phyloP scores from a whole-genome alignment of 352 stramenopile species.

The Discostella stelligera region DNA sequence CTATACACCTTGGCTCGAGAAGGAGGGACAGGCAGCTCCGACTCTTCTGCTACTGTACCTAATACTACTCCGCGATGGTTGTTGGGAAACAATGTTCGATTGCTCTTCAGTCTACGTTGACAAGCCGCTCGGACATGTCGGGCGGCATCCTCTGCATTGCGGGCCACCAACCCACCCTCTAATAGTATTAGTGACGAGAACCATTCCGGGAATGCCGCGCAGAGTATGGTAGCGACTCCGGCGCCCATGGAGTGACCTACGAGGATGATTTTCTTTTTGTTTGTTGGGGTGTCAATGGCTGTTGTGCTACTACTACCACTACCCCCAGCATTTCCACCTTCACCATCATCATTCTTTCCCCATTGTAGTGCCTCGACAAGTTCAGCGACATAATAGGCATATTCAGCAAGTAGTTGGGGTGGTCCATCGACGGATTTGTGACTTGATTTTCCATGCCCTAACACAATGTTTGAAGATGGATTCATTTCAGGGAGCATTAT shows the following conservation, averaged over 20 bases:
- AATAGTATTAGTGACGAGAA: slow-evolving; percentile 60
- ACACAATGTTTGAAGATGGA: neutral
- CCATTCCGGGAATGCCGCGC: slow-evolving; percentile 68
- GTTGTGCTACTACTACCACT: neutral
- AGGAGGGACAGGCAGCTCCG: neutral
- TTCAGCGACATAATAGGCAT: slow-evolving; percentile 73
- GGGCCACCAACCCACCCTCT: slow-evolving; percentile 58
- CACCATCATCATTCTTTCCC: slow-evolving; percentile 21
- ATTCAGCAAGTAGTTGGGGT: slow-evolving; percentile 61
- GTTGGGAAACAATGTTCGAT: slow-evolving; percentile 42
- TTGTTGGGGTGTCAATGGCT: neutral
- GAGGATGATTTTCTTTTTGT: slow-evolving; percentile 46
- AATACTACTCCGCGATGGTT: neutral
- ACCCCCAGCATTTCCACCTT: neutral
- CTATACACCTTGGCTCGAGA: slow-evolving; percentile 41
- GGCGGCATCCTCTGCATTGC: slow-evolving; percentile 41
- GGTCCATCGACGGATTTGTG: slow-evolving; percentile 70
- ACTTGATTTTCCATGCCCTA: slow-evolving; percentile 60
- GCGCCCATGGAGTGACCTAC: slow-evolving; percentile 81
- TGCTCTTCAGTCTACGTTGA: slow-evolving; percentile 41
- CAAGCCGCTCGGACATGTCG: slow-evolving; percentile 57
- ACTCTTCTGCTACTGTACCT: neutral
- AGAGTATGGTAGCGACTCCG: slow-evolving; percentile 54
- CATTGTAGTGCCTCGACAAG: slow-evolving; percentile 60
- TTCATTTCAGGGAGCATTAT: too few relatives aligned